Conservation (phyloP, 257 asterid species). For the Capsicum chinense region DNA sequence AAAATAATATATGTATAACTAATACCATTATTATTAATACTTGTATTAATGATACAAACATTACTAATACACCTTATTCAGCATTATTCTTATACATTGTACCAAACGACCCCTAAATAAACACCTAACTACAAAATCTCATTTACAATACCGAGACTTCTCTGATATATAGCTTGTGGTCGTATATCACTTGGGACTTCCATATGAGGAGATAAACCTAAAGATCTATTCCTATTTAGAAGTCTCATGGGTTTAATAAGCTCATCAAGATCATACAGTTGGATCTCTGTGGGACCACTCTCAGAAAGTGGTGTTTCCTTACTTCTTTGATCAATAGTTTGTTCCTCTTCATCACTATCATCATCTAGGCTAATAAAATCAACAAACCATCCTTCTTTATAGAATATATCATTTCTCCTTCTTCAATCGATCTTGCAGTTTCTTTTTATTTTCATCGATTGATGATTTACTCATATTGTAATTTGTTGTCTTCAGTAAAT, state of each 20-base stretch:
- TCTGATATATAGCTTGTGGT: slow-evolving; percentile 21
- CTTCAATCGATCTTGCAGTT: slow-evolving; percentile 7
- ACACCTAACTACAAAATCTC: neutral
- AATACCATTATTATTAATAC: too few species aligned
- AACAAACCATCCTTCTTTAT: slow-evolving; percentile 51
- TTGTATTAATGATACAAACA: too few species aligned
- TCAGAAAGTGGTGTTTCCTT: slow-evolving; percentile 31
- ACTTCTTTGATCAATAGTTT: slow-evolving; percentile 27
- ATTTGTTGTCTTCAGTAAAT: too few species aligned
- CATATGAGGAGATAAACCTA: slow-evolving; percentile 37
- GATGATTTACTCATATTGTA: too few species aligned
- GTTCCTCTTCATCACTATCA: slow-evolving; percentile 45
- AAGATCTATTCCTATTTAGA: slow-evolving; percentile 35
- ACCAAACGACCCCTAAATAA: too few species aligned
- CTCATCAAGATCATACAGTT: slow-evolving; percentile 41
- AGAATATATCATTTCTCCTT: slow-evolving; percentile 47
- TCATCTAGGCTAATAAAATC: slow-evolving; percentile 80
- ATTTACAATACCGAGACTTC: slow-evolving; percentile 30
- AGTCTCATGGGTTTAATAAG: slow-evolving; percentile 42
- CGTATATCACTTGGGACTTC: slow-evolving; percentile 36
- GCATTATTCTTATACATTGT: too few species aligned
- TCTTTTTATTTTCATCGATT: too few species aligned
- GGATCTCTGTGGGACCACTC: slow-evolving; percentile 35
- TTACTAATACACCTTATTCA: too few species aligned
- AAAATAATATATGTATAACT: too few species aligned